Evolutionary conservation across 164 flowering plant species (phyloP), one percentile per base, ranked within the genome.

Genomic region (Akebia trifoliata): DNA sequence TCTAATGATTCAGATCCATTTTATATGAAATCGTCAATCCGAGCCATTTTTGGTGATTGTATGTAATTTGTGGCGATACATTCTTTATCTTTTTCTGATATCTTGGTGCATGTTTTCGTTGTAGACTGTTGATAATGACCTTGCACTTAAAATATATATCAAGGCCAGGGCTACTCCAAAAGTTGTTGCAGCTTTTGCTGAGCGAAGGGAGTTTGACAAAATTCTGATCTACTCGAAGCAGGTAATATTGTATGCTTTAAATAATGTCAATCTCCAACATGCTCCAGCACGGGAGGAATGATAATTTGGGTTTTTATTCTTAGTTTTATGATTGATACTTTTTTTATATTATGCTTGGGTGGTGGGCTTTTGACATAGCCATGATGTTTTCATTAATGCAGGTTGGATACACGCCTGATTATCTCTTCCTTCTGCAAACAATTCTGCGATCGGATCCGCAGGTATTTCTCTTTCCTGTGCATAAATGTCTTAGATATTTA

Each of bases 181-280:
- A 74, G 99, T 94, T 61, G 99, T 94, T 64, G 99, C 99, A 18
- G 99, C 99, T 69, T 94, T 94, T 82, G 99, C 99, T 45, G 99
- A 94, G 64, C 70, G 97, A 28, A 81, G 96, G 70, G 99, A 94
- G 72, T 94, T 94, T 66, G 99, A 94, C 76, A 94, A 94, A 62
- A 94, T 94, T 58, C 75, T 94, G 25, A 83, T 94, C 31, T 94
- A 94, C 78, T 94, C 99, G 18, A 94, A 90, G 74, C 99, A 94
- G 95, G 99, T 90, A 39, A 65, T 17, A 45, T 9, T 20, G 22
- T 17, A 20, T 64, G 42, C 54, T 53, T 6, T 32, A 18, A 29
- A 4, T 25, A 4, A 4, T 17, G n/a, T 15, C 6, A 40, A 6
- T 40, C 44, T 40, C 17, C 12, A 14, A 40, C 6, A 40, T 40